phyloP scores from a whole-genome alignment of 768 basidiomycete species.

The Leccinum subgranulosum region DNA sequence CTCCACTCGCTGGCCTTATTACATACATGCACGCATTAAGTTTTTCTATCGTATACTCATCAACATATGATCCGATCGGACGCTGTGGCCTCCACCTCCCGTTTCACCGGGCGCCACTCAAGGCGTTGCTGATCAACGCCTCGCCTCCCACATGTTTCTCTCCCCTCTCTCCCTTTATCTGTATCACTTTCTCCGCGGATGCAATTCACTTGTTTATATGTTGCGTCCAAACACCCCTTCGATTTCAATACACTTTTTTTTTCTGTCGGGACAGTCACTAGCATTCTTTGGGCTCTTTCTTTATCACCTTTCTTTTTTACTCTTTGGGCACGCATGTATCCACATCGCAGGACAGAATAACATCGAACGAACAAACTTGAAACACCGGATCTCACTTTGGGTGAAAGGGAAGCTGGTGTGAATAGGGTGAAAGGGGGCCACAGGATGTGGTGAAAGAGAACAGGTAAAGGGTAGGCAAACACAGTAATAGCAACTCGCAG shows the following conservation, averaged over 20 bases:
- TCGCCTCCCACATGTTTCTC: slow-evolving; percentile 1
- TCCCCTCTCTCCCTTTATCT: not conserved
- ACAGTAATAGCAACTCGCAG: not conserved
- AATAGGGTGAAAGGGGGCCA: not conserved
- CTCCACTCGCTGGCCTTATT: not conserved
- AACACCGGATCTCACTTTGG: slow-evolving; percentile 4
- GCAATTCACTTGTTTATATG: not conserved
- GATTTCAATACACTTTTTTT: not conserved
- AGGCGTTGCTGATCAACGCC: not conserved
- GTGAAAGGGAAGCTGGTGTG: not conserved
- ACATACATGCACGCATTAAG: slow-evolving; percentile 6
- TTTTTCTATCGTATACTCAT: slow-evolving; percentile 10
- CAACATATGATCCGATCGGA: not conserved
- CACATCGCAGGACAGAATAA: slow-evolving; percentile 1
- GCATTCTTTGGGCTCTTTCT: not conserved
- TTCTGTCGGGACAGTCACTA: slow-evolving; percentile 9
- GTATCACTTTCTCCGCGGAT: not conserved
- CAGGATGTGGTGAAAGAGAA: not conserved
- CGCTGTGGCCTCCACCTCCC: not conserved
- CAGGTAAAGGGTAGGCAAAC: not conserved
- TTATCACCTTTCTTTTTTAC: not conserved
- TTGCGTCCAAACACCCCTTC: not conserved
- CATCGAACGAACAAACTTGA: not conserved
- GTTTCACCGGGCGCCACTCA: slow-evolving; percentile 5
- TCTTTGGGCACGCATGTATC: not conserved